phyloP scores from a whole-genome alignment of 2,329 filamentous ascomycete species.

The Amauroascus verrucosus region DNA sequence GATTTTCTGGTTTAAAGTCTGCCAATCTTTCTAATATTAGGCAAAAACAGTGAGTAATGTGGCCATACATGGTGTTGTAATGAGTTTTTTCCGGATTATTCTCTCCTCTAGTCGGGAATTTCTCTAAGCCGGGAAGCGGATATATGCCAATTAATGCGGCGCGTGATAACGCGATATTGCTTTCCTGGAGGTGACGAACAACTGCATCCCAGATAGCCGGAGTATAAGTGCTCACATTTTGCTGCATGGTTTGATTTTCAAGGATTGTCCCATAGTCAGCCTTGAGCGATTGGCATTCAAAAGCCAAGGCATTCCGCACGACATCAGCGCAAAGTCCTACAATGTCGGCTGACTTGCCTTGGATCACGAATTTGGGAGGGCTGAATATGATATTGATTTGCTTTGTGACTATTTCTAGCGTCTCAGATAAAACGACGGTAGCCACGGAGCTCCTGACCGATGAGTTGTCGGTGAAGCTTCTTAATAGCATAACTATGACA shows the following conservation, averaged over 20 bases:
- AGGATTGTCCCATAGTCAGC: constrained; percentile 59
- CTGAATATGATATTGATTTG: constrained; percentile 49
- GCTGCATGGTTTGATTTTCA: constrained; percentile 51
- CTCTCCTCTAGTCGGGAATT: constrained; percentile 47
- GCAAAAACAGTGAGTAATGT: constrained; percentile 54
- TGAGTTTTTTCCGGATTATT: constrained; percentile 47
- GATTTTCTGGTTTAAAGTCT: constrained; percentile 59
- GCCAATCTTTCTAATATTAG: constrained; percentile 68
- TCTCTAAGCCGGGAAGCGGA: constrained; percentile 64
- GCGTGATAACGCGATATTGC: constrained; percentile 62
- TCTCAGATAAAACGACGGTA: constrained; percentile 41
- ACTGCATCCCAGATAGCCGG: constrained; percentile 69
- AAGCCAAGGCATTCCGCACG: constrained; percentile 54
- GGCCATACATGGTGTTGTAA: constrained; percentile 65
- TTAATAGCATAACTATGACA: constrained; percentile 38
- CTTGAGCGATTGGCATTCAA: constrained; percentile 61
- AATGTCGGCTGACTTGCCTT: constrained; percentile 43
- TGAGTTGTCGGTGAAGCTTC: constrained; percentile 40
- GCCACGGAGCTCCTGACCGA: constrained; percentile 37
- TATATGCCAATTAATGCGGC: constrained; percentile 61
- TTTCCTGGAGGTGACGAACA: constrained; percentile 55
- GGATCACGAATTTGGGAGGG: constrained; percentile 42
- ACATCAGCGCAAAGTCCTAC: constrained; percentile 51
- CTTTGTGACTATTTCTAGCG: constrained; percentile 38
- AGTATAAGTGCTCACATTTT: constrained; percentile 59